A percentile compares a stretch with the other conserved stretches of the same genome.
Evolutionary conservation across 805 yeast genomes (phyloP).

Genomic region (Yamadazyma kitorensis): DNA sequence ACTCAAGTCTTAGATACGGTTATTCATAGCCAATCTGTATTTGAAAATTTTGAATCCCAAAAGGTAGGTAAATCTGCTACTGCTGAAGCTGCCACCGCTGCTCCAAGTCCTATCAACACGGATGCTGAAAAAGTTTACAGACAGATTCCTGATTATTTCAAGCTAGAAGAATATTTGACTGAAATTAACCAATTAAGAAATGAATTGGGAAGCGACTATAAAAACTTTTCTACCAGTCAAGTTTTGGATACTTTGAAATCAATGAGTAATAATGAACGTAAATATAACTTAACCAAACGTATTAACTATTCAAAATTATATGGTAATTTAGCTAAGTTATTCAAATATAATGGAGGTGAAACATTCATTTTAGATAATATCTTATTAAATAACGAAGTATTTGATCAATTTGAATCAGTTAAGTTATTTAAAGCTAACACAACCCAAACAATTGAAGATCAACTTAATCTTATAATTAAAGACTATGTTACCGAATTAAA

Average conservation of each 20-base stretch:
- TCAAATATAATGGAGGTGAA: conserved; percentile 29
- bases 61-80: neutral
- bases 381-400: conserved; percentile 25
- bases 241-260: conserved; percentile 10
- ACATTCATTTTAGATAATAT: conserved; percentile 37
- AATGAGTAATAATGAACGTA: conserved; percentile 15
- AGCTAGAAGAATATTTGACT: conserved; percentile 28
- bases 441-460: too few species aligned
- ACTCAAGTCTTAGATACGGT: conserved; percentile 57
- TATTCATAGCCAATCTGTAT: conserved; percentile 46
- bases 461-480: neutral
- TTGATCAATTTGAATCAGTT: conserved; percentile 21
- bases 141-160: conserved; percentile 33
- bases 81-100: neutral
- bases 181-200: conserved; percentile 26
- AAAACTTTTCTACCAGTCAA: conserved; percentile 2
- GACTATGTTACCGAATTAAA: neutral
- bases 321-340: conserved; percentile 29
- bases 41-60: conserved; percentile 39
- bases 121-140: conserved; percentile 15
- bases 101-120: neutral
- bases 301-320: conserved; percentile 24
- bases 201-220: conserved; percentile 16
- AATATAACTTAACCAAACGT: conserved; percentile 16
- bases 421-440: conserved; percentile 1